phyloP scores from a whole-genome alignment of 2,329 filamentous ascomycete species.

The Biscogniauxia mediterranea region DNA sequence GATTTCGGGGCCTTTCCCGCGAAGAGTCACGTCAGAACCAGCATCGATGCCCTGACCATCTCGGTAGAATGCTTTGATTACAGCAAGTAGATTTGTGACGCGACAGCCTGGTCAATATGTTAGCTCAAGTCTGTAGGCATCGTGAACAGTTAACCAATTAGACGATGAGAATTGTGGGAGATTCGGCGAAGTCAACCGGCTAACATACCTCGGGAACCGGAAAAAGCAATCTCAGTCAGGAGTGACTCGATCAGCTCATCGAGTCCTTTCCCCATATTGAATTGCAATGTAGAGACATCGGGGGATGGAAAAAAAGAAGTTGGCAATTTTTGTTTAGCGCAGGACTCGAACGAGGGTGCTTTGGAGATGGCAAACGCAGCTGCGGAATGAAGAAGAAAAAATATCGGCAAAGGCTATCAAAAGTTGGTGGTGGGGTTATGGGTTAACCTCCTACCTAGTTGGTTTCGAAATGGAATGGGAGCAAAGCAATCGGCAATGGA shows the following conservation, averaged over 20 bases:
- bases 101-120: slow-evolving; percentile 27
- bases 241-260: slow-evolving; percentile 46
- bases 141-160: slow-evolving; percentile 3
- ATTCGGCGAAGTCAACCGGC: background rate
- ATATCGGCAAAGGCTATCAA: background rate
- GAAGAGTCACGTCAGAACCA: background rate
- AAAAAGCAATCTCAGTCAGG: slow-evolving; percentile 44
- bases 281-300: slow-evolving; percentile 20
- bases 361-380: slow-evolving; percentile 11
- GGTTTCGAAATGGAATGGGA: too few species aligned
- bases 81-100: slow-evolving; percentile 24
- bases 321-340: slow-evolving; percentile 18
- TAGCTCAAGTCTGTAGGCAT: slow-evolving; percentile 7
- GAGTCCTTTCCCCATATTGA: slow-evolving; percentile 39
- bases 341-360: slow-evolving; percentile 31
- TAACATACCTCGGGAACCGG: slow-evolving; percentile 41
- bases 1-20: background rate
- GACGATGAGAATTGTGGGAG: background rate
- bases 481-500: too few species aligned
- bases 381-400: slow-evolving; percentile 6
- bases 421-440: background rate
- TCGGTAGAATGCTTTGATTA: slow-evolving; percentile 28
- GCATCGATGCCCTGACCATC: background rate
- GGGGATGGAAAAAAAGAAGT: slow-evolving; percentile 15
- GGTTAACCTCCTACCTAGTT: too few species aligned